A percentile compares a stretch with the other conserved stretches of the same genome.
Evolutionary conservation across 805 yeast species (phyloP).

Genomic region (Suhomyces sp.): DNA sequence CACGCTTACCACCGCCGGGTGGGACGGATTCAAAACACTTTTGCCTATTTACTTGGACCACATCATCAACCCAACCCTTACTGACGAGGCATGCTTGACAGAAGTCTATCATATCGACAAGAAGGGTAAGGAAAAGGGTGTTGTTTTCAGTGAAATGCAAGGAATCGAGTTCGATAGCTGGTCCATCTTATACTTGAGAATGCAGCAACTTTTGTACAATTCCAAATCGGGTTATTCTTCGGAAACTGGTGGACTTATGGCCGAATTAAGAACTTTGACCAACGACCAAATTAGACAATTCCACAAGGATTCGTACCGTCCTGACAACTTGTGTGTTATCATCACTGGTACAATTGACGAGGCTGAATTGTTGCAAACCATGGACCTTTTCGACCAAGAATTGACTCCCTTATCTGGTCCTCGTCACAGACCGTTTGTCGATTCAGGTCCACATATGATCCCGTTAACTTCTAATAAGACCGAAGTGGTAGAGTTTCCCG

Average conservation of each 20-base stretch:
- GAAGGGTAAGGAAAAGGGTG: slow-evolving; percentile 88
- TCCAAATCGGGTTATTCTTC: slow-evolving; percentile 77
- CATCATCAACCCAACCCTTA: slow-evolving; percentile 74
- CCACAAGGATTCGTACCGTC: slow-evolving; percentile 69
- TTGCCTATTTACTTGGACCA: slow-evolving; percentile 92
- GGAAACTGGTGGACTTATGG: slow-evolving; percentile 90
- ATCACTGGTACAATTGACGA: slow-evolving; percentile 86
- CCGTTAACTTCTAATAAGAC: slow-evolving; percentile 39
- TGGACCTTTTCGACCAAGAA: slow-evolving; percentile 59
- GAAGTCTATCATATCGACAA: slow-evolving; percentile 96
- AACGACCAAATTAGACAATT: slow-evolving; percentile 73
- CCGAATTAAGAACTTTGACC: slow-evolving; percentile 68
- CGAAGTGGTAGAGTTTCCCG: slow-evolving; percentile 75
- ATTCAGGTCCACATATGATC: slow-evolving; percentile 46
- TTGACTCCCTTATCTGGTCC: slow-evolving; percentile 39
- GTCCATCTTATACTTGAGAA: slow-evolving; percentile 58
- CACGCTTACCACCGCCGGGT: slow-evolving; percentile 88
- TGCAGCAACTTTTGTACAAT: slow-evolving; percentile 55
- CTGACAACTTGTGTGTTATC: slow-evolving; percentile 80
- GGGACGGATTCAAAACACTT: slow-evolving; percentile 85
- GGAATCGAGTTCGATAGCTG: slow-evolving; percentile 80
- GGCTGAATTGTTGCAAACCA: slow-evolving; percentile 57
- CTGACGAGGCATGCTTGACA: slow-evolving; percentile 87
- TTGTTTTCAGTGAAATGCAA: slow-evolving; percentile 96
- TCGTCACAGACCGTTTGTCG: slow-evolving; percentile 75